Evolutionary conservation across 2,329 filamentous ascomycete species (phyloP).

Genomic region (Xylaria sp.): DNA sequence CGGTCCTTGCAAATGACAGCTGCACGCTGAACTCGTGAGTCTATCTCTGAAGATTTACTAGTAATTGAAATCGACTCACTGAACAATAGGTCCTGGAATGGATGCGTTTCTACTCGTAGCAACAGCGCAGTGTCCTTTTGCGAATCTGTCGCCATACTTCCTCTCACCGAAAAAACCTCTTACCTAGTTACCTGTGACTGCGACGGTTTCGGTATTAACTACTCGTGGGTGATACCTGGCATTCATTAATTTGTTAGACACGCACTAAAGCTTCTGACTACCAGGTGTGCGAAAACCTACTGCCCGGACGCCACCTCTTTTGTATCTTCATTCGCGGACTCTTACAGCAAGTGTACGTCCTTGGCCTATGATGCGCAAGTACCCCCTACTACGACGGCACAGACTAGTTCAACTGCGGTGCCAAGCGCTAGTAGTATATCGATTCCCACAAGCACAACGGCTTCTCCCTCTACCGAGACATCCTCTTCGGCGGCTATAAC

Average conservation of each 20-base stretch:
- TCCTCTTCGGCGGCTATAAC: not conserved
- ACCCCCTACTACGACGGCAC: not conserved
- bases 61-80: not conserved
- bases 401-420: not conserved
- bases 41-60: not conserved
- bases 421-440: not conserved
- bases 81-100: not conserved
- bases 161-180: not conserved
- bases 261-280: not conserved
- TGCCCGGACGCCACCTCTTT: not conserved
- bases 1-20: not conserved
- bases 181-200: not conserved
- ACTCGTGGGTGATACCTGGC: not conserved
- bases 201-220: not conserved
- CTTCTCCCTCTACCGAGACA: not conserved
- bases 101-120: not conserved
- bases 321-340: not conserved
- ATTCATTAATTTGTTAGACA: not conserved
- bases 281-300: not conserved
- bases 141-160: not conserved
- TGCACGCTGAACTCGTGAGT: not conserved
- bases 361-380: not conserved
- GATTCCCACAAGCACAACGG: not conserved
- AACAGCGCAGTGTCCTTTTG: not conserved
- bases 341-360: not conserved